Conservation (phyloP, 495 filamentous ascomycete genomes). For the Oidiodendron maius region DNA sequence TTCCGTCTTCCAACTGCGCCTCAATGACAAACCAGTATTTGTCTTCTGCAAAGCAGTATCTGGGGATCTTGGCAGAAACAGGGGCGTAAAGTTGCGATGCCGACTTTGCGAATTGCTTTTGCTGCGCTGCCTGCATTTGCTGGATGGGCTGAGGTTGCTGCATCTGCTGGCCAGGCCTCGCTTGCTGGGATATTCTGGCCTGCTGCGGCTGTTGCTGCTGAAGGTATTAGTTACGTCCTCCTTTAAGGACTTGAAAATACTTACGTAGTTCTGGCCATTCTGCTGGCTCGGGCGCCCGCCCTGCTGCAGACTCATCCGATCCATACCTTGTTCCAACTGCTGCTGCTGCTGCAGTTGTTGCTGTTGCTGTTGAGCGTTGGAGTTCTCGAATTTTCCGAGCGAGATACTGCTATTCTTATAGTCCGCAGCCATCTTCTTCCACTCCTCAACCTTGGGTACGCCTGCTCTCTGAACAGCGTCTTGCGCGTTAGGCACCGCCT, state of each 20-base stretch:
- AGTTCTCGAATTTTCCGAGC: slow-evolving; percentile 77
- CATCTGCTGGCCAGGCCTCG: slow-evolving; percentile 22
- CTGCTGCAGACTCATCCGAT: slow-evolving; percentile 66
- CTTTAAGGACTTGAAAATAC: too few species aligned
- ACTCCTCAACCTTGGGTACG: slow-evolving; percentile 96
- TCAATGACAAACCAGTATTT: slow-evolving; percentile 99
- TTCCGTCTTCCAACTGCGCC: slow-evolving; percentile 82
- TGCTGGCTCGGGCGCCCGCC: slow-evolving; percentile 37
- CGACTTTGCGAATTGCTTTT: slow-evolving; percentile 31
- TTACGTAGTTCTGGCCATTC: slow-evolving; percentile 33
- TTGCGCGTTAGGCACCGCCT: slow-evolving; percentile 73
- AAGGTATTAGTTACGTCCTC: slow-evolving; percentile 1
- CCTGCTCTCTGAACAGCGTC: slow-evolving; percentile 86
- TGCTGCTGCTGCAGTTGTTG: slow-evolving; percentile 25
- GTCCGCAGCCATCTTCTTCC: slow-evolving; percentile 99
- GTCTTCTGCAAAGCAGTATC: slow-evolving; percentile 94
- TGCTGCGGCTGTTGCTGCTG: slow-evolving; percentile 14
- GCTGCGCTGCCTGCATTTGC: slow-evolving; percentile 6
- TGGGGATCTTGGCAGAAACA: slow-evolving; percentile 76
- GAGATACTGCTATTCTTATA: slow-evolving; percentile 99
- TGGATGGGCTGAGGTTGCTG: too few species aligned
- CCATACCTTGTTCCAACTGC: slow-evolving; percentile 47
- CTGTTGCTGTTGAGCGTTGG: slow-evolving; percentile 33
- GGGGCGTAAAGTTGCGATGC: slow-evolving; percentile 41
- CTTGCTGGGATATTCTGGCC: slow-evolving; percentile 23